Base-by-base conservation (phyloP, 768 basidiomycete genomes). In the Boletus rex-veris region DNA sequence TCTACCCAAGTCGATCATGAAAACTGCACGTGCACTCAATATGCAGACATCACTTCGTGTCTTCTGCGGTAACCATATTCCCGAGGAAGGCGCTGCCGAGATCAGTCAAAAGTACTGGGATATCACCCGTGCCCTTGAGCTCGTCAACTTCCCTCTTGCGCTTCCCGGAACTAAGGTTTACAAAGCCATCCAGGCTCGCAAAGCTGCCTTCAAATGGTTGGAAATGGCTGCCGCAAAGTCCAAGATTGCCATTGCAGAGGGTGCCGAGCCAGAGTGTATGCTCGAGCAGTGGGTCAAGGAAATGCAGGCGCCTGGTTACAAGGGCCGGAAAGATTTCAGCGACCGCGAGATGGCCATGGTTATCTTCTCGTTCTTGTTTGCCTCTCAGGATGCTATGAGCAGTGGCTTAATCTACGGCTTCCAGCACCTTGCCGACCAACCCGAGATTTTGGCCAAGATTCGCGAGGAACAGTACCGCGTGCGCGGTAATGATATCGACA, bases 321-420 rank as follows among this genome's bases (percentile, higher is more conserved):
- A 94, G 70, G 86, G 88, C 59, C 84, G 85, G 59, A 82, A 77
- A 57, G 91, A 98, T 57, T 98, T 94, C 74, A 89, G 85, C 60
- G 89, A 98, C 70, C 79, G 81, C 61, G 96, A 99, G 73, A 98
- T 98, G 84, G 93, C 91, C 28, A 90, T 97, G 86, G 95, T 97
- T 65, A 73, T 99, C 38, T 86, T 99, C 67, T 93, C 91, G 11
- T 98, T 98, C 85, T 76, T 99, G 50, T 98, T 98, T 64, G 97
- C 92, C 3, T 89, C 86, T 24, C 92, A 97, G 76, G 97, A 99
- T 68, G 97, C 97, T 45, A 98, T 99, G 97, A 92, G 91, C 69
- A 93, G 90, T 55, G 95, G 94, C 46, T 75, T 98, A 63, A 93
- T 97, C 65, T 98, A 92, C 71, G 88, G 85, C 37, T 97, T 98